Conservation (phyloP, 2,329 filamentous ascomycete genomes). For the Beauveria pseudobassiana region DNA sequence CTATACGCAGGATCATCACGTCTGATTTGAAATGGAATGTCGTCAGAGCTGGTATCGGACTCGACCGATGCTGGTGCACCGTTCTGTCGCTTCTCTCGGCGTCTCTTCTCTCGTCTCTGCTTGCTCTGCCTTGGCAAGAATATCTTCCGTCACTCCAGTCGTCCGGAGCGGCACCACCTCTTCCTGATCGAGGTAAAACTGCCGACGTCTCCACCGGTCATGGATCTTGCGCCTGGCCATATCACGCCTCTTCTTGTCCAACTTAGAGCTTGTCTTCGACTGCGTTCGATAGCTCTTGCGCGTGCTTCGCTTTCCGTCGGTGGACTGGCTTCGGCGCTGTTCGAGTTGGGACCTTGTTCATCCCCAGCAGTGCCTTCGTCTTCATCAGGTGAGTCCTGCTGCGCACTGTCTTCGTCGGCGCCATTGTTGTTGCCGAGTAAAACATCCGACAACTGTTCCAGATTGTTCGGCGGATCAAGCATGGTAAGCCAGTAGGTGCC, state of each 20-base stretch:
- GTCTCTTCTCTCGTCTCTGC: conserved; percentile 1
- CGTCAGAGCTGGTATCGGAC: conserved; percentile 1
- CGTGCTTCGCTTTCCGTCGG: conserved; percentile 34
- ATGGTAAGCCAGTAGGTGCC: conserved; percentile 36
- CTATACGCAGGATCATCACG: background rate
- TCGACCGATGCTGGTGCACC: background rate
- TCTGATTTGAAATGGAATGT: conserved; percentile 56
- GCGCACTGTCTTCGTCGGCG: conserved; percentile 19
- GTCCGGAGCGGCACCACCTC: conserved; percentile 58
- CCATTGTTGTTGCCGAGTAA: conserved; percentile 26
- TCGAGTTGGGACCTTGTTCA: conserved; percentile 14
- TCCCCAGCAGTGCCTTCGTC: conserved; percentile 10
- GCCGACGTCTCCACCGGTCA: conserved; percentile 67
- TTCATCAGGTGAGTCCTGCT: conserved; percentile 20
- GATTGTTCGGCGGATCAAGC: conserved; percentile 36
- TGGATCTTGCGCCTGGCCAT: conserved; percentile 49
- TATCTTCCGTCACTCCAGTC: conserved; percentile 57
- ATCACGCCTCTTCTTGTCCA: conserved; percentile 32
- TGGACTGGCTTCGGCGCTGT: conserved; percentile 22
- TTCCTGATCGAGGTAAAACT: conserved; percentile 81
- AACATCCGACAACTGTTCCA: conserved; percentile 36
- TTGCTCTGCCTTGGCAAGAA: conserved; percentile 31
- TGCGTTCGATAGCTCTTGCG: conserved; percentile 28
- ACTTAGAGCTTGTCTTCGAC: conserved; percentile 27
- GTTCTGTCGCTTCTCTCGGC: background rate